Evolutionary conservation across 768 basidiomycete species (phyloP).

Genomic region (Sporobolomyces roseus): DNA sequence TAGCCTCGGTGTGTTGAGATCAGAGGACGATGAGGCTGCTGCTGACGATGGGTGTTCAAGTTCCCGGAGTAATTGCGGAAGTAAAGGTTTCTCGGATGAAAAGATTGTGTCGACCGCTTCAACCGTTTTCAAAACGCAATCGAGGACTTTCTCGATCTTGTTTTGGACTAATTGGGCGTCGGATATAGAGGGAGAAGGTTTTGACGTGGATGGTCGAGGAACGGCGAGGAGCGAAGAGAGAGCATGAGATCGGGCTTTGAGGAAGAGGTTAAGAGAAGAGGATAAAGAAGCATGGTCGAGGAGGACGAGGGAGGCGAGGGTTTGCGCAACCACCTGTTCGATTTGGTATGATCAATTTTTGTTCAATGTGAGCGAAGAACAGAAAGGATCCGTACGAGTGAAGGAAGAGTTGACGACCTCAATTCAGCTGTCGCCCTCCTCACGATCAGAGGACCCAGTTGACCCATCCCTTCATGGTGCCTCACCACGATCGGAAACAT

Average conservation of each 20-base stretch:
- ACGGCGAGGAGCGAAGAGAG: slow-evolving; percentile 25
- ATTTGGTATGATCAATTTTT: not conserved
- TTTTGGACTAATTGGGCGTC: not conserved
- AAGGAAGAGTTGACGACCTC: not conserved
- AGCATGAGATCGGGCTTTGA: slow-evolving; percentile 19
- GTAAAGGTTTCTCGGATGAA: not conserved
- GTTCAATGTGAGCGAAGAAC: too few relatives aligned
- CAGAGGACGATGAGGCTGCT: not conserved
- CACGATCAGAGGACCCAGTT: slow-evolving; percentile 24
- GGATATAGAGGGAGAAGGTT: not conserved
- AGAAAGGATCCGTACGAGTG: not conserved
- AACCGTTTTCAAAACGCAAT: slow-evolving; percentile 29
- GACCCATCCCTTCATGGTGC: slow-evolving; percentile 39
- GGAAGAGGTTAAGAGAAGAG: slow-evolving; percentile 22
- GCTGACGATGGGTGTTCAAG: slow-evolving; percentile 16
- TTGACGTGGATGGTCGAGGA: not conserved
- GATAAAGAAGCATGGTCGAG: slow-evolving; percentile 27
- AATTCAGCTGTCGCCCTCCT: slow-evolving; percentile 24
- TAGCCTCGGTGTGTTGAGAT: not conserved
- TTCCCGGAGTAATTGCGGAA: slow-evolving; percentile 24
- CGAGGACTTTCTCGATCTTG: slow-evolving; percentile 16
- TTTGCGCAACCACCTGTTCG: slow-evolving; percentile 23
- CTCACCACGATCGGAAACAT: slow-evolving; percentile 44
- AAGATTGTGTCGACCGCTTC: slow-evolving; percentile 28
- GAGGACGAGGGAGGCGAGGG: slow-evolving; percentile 32